phyloP scores from a whole-genome alignment of 163 green algal genomes.

The Scenedesmus sp. region DNA sequence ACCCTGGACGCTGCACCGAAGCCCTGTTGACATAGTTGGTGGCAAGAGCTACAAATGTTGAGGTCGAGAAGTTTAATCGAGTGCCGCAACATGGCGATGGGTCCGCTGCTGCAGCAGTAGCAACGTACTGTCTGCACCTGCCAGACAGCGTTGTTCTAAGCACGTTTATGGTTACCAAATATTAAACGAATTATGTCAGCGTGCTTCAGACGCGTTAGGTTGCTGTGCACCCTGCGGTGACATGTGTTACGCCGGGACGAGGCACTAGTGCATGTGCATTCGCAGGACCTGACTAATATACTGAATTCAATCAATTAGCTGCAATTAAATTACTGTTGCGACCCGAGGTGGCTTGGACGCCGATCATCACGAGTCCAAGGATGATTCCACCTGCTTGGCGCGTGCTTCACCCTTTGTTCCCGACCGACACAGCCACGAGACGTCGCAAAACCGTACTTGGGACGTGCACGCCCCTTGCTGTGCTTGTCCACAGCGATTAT shows the following conservation, averaged over 20 bases:
- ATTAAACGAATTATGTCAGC: not conserved
- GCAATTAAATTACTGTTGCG: too few species aligned
- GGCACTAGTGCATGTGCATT: not conserved
- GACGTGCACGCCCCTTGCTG: not conserved
- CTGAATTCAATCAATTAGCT: too few species aligned
- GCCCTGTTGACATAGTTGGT: not conserved
- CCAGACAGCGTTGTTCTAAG: not conserved
- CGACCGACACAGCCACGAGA: not conserved
- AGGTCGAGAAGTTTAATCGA: not conserved
- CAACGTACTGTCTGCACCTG: not conserved
- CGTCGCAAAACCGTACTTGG: too few species aligned
- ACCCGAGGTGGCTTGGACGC: not conserved
- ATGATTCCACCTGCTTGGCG: conserved; percentile 1
- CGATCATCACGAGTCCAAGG: not conserved
- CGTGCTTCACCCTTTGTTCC: not conserved
- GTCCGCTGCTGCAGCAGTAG: not conserved
- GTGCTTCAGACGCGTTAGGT: not conserved
- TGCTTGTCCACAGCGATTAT: not conserved
- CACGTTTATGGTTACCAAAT: too few species aligned
- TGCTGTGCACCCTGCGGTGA: not conserved
- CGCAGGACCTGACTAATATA: too few species aligned
- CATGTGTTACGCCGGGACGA: not conserved
- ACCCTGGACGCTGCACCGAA: not conserved
- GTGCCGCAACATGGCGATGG: not conserved
- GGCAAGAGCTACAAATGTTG: not conserved